Percentiles rank a stretch among this genome's conserved stretches.
phyloP scores from a whole-genome alignment of 108 stramenopile genomes.

The Nannochloropsis salina region DNA sequence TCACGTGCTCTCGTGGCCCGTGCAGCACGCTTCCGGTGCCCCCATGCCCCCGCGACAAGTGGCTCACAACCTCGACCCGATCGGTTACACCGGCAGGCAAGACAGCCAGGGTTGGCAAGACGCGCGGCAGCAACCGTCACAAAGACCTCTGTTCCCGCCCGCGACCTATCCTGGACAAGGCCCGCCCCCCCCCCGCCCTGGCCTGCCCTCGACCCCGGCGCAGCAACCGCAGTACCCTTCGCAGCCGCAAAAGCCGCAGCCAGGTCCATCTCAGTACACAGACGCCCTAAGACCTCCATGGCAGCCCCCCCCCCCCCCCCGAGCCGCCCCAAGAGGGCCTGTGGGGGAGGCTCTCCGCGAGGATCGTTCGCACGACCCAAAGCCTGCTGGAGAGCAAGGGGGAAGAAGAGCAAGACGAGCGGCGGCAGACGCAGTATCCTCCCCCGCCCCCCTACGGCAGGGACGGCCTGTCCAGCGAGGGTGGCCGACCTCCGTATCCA shows the following conservation, averaged over 20 bases:
- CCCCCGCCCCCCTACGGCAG: not conserved
- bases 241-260: not conserved
- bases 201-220: not conserved
- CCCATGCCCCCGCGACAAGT: not conserved
- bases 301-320: not conserved
- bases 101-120: not conserved
- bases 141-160: not conserved
- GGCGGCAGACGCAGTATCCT: not conserved
- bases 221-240: not conserved
- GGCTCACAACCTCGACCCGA: too few relatives aligned
- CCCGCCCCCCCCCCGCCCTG: not conserved
- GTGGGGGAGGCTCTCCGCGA: not conserved
- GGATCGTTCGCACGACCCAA: conserved; percentile 10
- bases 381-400: conserved; percentile 1
- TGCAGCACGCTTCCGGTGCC: not conserved
- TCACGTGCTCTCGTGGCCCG: not conserved
- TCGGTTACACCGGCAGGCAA: not conserved
- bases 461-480: too few relatives aligned
- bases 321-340: not conserved
- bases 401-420: not conserved
- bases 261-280: not conserved
- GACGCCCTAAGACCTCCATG: not conserved
- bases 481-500: too few relatives aligned
- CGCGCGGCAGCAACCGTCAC: not conserved
- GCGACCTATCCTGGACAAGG: not conserved